Base-by-base conservation (phyloP, 345 rosid species). In the Dipteronia sinensis region DNA sequence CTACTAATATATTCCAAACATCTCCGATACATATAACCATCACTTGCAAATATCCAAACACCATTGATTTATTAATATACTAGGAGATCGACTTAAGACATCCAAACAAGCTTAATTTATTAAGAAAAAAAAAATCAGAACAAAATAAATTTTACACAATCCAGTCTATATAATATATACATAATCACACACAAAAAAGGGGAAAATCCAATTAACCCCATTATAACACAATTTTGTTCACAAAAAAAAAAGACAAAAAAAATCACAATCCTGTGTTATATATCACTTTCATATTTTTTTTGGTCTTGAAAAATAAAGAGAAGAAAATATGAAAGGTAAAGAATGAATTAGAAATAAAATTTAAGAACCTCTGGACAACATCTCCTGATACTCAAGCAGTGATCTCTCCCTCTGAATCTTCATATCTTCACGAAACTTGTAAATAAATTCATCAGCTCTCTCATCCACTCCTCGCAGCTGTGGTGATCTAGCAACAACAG, bases 401-500 rank as follows among this genome's bases (percentile, higher is more conserved):
- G 93, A 92, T 67, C 79, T 87, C 70, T 90, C 93, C 74, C 90
- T 90, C 79, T 90, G 91, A 20, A 93, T 82, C 81, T 82, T 89
- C 80, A 89, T 88, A 44, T 88, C 94, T 69, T 90, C 85, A 71
- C 75, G 87, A 77, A 93, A 87, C 81, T 90, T 90, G 55, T 72
- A 59, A 31, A 94, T 94, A 31, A 94, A 94, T 73, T 94, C 98
- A 5, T 93, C 97, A 11, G 98, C 98, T 81, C 92, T 86, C 65
- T 93, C 97, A 66, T 94, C 87, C 64, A 94, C 97, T n/a, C 88
- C 80, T 75, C 93, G 83, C 44, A 91, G 75, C 78, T 90, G 97
- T 0, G 97, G 97, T 16, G 98, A 93, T 11, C 78, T 83, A 34
- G 95, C 94, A 55, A 94, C 92, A 22, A 89, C 85, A 67, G 88